Evolutionary conservation across 768 basidiomycete species (phyloP).

Genomic region (Pleurotus pulmonarius): DNA sequence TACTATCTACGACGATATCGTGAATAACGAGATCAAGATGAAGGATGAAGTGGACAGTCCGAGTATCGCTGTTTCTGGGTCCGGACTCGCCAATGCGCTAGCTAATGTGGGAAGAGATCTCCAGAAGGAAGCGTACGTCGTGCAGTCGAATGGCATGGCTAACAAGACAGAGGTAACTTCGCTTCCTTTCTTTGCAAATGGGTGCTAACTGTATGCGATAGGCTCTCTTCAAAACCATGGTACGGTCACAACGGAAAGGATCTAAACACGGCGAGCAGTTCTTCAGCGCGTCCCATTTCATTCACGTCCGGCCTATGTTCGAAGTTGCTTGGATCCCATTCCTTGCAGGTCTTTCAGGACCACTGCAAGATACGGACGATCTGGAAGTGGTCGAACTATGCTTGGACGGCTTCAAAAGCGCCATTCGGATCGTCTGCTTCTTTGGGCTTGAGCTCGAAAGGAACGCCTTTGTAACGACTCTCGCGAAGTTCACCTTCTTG

Average conservation of each 20-base stretch:
- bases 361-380: conserved; percentile 93
- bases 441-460: conserved; percentile 97
- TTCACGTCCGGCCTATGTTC: conserved; percentile 98
- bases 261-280: conserved; percentile 80
- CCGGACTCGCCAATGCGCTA: conserved; percentile 78
- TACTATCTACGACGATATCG: conserved; percentile 87
- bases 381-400: conserved; percentile 88
- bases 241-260: conserved; percentile 86
- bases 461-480: conserved; percentile 97
- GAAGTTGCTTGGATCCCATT: conserved; percentile 99
- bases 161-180: conserved; percentile 85
- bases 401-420: conserved; percentile 92
- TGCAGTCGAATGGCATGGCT: conserved; percentile 95
- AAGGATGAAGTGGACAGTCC: conserved; percentile 88
- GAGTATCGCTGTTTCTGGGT: conserved; percentile 39
- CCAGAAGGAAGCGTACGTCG: conserved; percentile 92
- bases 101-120: conserved; percentile 91
- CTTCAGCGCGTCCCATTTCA: conserved; percentile 93
- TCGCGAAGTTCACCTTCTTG: conserved; percentile 95
- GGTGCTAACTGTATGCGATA: conserved; percentile 25
- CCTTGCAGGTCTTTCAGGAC: conserved; percentile 90
- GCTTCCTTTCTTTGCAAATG: neutral
- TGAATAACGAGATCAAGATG: conserved; percentile 93
- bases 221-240: conserved; percentile 91
- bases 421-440: conserved; percentile 95